These are phyloP conservation scores for Sarocladiaceae sp. DNA, from an alignment of 2,329 filamentous ascomycete species.

Conservation along the genomic window DNA sequence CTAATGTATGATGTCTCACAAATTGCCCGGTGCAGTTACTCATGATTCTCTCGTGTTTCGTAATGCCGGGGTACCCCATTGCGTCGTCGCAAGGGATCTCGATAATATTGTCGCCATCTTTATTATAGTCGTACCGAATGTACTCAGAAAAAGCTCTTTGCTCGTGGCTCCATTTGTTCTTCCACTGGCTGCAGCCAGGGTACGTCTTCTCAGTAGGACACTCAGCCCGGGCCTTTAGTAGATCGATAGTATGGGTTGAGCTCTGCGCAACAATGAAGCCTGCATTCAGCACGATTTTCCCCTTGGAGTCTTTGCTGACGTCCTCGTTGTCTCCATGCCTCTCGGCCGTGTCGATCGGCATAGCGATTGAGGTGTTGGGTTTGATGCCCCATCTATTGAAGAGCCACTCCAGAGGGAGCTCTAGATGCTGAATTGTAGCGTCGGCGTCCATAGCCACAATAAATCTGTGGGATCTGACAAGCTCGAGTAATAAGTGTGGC, in stretches of 20 bases:
- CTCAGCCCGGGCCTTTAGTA: constrained; percentile 13
- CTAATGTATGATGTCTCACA: neutral
- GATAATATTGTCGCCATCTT: constrained; percentile 15
- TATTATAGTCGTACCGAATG: constrained; percentile 21
- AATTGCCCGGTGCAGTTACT: neutral
- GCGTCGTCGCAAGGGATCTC: constrained; percentile 20
- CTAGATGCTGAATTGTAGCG: constrained; percentile 33
- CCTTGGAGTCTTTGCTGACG: constrained; percentile 23
- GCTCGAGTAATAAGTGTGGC: constrained; percentile 32
- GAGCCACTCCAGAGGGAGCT: constrained; percentile 43
- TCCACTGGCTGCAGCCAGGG: constrained; percentile 17
- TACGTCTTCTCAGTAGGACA: constrained; percentile 16
- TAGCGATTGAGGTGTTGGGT: constrained; percentile 34
- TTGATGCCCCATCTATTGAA: constrained; percentile 41
- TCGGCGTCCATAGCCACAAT: constrained; percentile 42
- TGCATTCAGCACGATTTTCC: constrained; percentile 32
- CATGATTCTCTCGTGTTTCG: neutral
- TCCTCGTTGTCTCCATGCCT: constrained; percentile 23
- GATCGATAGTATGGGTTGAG: constrained; percentile 11
- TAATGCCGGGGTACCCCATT: neutral
- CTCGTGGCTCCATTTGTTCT: constrained; percentile 21
- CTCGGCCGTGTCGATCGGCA: constrained; percentile 38
- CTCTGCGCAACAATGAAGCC: constrained; percentile 38
- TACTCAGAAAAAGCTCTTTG: constrained; percentile 21
- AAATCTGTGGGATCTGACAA: constrained; percentile 33